phyloP scores from a whole-genome alignment of 257 asterid species.

The Penstemon eatonii region DNA sequence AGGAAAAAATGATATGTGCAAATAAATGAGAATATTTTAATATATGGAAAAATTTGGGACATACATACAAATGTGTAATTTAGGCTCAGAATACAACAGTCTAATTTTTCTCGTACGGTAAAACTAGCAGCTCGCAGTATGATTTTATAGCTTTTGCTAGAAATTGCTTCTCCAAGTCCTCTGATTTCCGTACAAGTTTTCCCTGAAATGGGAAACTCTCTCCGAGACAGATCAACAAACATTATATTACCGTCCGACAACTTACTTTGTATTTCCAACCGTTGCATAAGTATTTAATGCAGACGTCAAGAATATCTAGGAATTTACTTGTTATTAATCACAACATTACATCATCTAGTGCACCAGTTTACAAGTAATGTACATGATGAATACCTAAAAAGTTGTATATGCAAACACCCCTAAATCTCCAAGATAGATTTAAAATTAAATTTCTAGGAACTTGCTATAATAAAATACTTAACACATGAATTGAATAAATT shows the following conservation, averaged over 20 bases:
- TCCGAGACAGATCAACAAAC: conserved; percentile 42
- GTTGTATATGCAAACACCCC: too few species aligned
- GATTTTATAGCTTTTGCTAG: conserved; percentile 86
- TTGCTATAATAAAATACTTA: too few species aligned
- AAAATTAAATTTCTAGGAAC: too few species aligned
- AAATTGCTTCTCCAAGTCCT: conserved; percentile 86
- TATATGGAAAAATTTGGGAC: background rate
- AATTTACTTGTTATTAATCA: too few species aligned
- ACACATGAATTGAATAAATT: too few species aligned
- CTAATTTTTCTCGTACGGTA: conserved; percentile 69
- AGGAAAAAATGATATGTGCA: background rate
- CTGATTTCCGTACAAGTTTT: conserved; percentile 77
- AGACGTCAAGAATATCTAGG: too few species aligned
- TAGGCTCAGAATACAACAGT: conserved; percentile 75
- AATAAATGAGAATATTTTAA: background rate
- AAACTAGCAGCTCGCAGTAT: conserved; percentile 84
- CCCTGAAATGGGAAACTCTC: conserved; percentile 83
- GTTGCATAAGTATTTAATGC: too few species aligned
- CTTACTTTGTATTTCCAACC: too few species aligned
- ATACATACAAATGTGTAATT: conserved; percentile 26
- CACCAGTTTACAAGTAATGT: too few species aligned
- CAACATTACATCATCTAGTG: too few species aligned
- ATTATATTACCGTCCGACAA: conserved; percentile 1
- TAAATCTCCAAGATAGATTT: too few species aligned
- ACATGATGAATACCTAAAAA: too few species aligned